Conservation (phyloP, 2,329 filamentous ascomycete species). For the Alternaria alternata region DNA sequence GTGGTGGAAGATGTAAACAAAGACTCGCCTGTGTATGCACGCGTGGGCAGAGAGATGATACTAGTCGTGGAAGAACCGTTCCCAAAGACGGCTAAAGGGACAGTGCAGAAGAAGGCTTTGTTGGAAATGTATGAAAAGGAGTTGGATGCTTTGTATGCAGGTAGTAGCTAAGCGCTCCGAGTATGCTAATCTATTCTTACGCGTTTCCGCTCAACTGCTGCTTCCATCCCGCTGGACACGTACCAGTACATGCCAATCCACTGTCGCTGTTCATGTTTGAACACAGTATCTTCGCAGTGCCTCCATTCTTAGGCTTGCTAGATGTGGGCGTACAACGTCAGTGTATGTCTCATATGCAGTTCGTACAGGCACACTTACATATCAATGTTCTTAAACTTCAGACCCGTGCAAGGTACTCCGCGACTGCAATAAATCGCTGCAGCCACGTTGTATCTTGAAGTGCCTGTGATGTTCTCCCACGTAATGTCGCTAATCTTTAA, state of each 20-base stretch:
- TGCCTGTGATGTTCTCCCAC: constrained; percentile 62
- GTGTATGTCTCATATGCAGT: neutral
- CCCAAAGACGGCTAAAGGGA: constrained; percentile 57
- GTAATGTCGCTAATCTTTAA: constrained; percentile 56
- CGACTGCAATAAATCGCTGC: constrained; percentile 54
- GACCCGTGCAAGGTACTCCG: constrained; percentile 54
- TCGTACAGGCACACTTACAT: constrained; percentile 33
- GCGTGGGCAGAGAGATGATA: constrained; percentile 55
- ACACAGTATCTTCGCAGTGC: constrained; percentile 31
- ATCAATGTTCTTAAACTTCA: constrained; percentile 58
- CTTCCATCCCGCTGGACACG: constrained; percentile 33
- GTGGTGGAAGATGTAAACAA: constrained; percentile 56
- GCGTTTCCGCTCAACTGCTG: constrained; percentile 39
- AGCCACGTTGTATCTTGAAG: constrained; percentile 53
- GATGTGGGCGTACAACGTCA: neutral
- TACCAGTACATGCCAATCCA: constrained; percentile 36
- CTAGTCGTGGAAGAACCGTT: constrained; percentile 57
- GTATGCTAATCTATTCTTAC: neutral
- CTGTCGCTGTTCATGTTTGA: constrained; percentile 40
- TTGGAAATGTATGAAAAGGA: constrained; percentile 48
- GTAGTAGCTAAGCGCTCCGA: neutral
- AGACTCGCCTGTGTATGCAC: constrained; percentile 51
- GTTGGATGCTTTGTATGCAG: constrained; percentile 15
- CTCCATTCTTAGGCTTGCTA: constrained; percentile 41
- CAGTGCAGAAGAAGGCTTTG: constrained; percentile 54